These are phyloP conservation scores for Drechslerella coelobrocha DNA, from an alignment of 2,329 filamentous ascomycete species.

Conservation along the genomic window DNA sequence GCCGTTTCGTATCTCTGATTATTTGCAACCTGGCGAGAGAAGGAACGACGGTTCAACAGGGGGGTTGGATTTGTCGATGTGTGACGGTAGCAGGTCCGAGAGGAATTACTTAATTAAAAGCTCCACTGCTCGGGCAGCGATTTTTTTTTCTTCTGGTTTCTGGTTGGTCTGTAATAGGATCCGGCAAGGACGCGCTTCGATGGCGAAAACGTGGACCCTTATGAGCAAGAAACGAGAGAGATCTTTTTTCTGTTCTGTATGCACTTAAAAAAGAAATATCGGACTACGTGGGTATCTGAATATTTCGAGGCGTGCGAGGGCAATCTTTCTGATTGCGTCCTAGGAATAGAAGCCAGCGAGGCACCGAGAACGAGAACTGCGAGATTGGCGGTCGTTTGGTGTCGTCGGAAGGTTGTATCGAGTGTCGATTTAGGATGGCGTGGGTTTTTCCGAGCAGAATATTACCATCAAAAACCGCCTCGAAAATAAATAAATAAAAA, in stretches of 20 bases:
- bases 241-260: slow-evolving; percentile 12
- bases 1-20: background rate
- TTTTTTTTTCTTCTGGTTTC: slow-evolving; percentile 17
- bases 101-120: slow-evolving; percentile 52
- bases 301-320: slow-evolving; percentile 14
- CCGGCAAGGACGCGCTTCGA: slow-evolving; percentile 25
- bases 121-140: slow-evolving; percentile 47
- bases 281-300: slow-evolving; percentile 10
- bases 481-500: slow-evolving; percentile 22
- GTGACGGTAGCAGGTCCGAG: slow-evolving; percentile 29
- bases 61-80: slow-evolving; percentile 8
- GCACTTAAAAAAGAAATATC: slow-evolving; percentile 13
- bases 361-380: slow-evolving; percentile 11
- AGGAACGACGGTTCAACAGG: background rate
- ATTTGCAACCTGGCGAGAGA: background rate
- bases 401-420: slow-evolving; percentile 30
- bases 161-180: slow-evolving; percentile 36
- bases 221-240: slow-evolving; percentile 41
- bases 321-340: slow-evolving; percentile 27
- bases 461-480: slow-evolving; percentile 42
- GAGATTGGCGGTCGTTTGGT: slow-evolving; percentile 7
- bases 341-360: slow-evolving; percentile 10
- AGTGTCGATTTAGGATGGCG: slow-evolving; percentile 22
- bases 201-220: slow-evolving; percentile 35
- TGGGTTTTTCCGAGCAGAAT: slow-evolving; percentile 41